phyloP scores from a whole-genome alignment of 345 rosid genomes.

The Ailanthus altissimus region DNA sequence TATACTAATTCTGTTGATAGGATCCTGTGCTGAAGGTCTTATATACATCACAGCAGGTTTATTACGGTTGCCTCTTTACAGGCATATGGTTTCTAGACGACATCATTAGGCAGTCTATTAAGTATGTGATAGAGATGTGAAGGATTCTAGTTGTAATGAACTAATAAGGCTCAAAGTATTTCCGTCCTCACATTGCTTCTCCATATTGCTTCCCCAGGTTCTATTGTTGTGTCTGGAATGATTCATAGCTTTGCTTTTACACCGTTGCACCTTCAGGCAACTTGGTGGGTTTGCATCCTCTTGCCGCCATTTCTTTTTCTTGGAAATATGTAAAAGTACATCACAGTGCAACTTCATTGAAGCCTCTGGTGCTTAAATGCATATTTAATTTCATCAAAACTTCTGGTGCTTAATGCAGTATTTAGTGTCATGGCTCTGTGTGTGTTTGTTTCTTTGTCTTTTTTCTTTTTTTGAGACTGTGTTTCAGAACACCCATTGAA shows the following conservation, averaged over 20 bases:
- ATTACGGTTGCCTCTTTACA: not conserved
- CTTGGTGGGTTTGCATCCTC: too few species aligned
- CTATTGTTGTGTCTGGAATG: not conserved
- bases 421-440: too few species aligned
- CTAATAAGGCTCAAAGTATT: not conserved
- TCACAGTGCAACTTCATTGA: not conserved
- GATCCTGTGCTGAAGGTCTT: not conserved
- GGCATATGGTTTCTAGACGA: not conserved
- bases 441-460: too few species aligned
- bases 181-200: not conserved
- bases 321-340: not conserved
- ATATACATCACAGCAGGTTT: not conserved
- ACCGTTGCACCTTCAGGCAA: not conserved
- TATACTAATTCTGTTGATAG: not conserved
- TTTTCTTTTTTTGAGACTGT: too few species aligned
- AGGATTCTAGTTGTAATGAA: not conserved
- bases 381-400: not conserved
- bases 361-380: not conserved
- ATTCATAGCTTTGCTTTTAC: not conserved
- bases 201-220: not conserved
- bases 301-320: not conserved
- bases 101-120: not conserved
- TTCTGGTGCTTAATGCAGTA: not conserved
- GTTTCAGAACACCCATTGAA: too few species aligned
- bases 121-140: not conserved